Percentiles rank a stretch among this genome's conserved stretches.
These are phyloP conservation scores for Arthroderma uncinatum DNA, from an alignment of 2,329 filamentous ascomycete genomes.

Conservation along the genomic window DNA sequence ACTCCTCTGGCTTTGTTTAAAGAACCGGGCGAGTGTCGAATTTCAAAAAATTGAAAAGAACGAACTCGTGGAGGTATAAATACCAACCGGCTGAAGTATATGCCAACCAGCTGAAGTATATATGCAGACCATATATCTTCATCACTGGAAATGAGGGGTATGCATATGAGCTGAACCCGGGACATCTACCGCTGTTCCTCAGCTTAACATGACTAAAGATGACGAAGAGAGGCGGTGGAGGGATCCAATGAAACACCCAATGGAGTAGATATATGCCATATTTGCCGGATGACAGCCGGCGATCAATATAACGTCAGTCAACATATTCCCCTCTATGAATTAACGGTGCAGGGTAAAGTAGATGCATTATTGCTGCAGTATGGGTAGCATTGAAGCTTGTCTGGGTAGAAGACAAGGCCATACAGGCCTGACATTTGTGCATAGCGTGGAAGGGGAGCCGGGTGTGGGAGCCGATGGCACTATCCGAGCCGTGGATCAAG, in stretches of 20 bases:
- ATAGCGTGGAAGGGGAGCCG: neutral
- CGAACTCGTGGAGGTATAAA: neutral
- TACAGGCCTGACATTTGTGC: neutral
- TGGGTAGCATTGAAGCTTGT: neutral
- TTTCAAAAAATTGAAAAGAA: neutral
- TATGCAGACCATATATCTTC: neutral
- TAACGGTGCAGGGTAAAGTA: neutral
- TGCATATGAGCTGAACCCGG: neutral
- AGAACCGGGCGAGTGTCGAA: neutral
- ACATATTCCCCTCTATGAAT: neutral
- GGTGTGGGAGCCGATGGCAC: neutral
- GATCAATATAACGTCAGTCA: neutral
- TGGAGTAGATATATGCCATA: neutral
- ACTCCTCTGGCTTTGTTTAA: neutral
- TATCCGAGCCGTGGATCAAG: neutral
- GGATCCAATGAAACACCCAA: neutral
- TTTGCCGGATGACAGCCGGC: neutral
- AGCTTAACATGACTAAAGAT: neutral
- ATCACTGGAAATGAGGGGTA: neutral
- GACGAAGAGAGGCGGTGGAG: neutral
- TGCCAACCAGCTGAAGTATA: neutral
- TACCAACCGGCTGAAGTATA: neutral
- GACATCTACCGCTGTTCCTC: neutral
- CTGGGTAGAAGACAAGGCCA: neutral
- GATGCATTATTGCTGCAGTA: neutral